These are phyloP conservation scores for Blastobotrys proliferans DNA, from an alignment of 1,139 yeast genomes.

Conservation along the genomic window DNA sequence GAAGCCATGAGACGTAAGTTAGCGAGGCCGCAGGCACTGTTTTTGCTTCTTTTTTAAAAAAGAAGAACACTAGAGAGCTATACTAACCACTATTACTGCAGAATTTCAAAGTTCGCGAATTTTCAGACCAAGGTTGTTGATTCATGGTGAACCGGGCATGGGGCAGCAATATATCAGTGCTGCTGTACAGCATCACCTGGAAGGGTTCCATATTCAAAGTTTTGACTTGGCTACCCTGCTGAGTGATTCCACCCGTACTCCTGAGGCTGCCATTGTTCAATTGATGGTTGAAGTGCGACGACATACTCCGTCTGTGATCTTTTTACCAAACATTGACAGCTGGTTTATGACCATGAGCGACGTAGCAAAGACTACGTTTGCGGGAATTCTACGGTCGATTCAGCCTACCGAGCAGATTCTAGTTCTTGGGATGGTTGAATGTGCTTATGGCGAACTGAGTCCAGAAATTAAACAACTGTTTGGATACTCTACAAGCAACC, in stretches of 20 bases:
- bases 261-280: constrained; percentile 83
- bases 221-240: constrained; percentile 75
- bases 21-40: too few species aligned
- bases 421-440: constrained; percentile 72
- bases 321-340: constrained; percentile 76
- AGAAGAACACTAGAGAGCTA: not conserved
- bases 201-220: constrained; percentile 86
- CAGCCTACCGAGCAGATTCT: constrained; percentile 70
- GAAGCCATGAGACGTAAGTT: constrained; percentile 48
- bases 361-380: constrained; percentile 67
- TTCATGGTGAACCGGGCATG: constrained; percentile 72
- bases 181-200: constrained; percentile 76
- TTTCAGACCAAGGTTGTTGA: constrained; percentile 75
- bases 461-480: constrained; percentile 44
- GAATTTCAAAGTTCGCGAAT: constrained; percentile 56
- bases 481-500: constrained; percentile 49
- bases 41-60: too few species aligned
- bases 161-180: constrained; percentile 88
- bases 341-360: constrained; percentile 70
- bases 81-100: not conserved
- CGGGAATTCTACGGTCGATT: constrained; percentile 63
- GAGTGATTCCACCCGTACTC: constrained; percentile 76
- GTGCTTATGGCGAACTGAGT: constrained; percentile 37
- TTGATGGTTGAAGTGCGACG: constrained; percentile 83
- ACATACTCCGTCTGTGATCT: constrained; percentile 83